These are phyloP conservation scores for Hibiscus trionum DNA, from an alignment of 345 rosid genomes.

Conservation along the genomic window DNA sequence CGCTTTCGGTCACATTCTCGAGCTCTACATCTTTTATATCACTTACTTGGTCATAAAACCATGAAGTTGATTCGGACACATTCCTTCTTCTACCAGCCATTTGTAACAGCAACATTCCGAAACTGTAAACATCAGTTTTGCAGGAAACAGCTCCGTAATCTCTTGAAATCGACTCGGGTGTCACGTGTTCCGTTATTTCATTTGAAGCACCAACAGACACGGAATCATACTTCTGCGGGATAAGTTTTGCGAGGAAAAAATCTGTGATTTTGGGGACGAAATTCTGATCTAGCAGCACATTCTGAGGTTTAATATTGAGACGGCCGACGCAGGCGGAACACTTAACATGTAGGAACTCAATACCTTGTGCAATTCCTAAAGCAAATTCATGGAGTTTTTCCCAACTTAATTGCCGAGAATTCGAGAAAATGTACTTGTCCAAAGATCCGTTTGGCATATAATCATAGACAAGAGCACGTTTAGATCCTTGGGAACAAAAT, in stretches of 20 bases:
- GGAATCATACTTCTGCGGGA: not conserved
- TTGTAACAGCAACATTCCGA: conserved; percentile 3
- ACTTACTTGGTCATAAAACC: not conserved
- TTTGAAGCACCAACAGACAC: no score
- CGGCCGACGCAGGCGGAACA: not conserved
- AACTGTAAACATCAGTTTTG: conserved; percentile 9
- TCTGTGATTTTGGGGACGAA: conserved; percentile 6
- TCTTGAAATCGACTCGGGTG: conserved; percentile 1
- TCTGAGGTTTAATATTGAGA: conserved; percentile 4
- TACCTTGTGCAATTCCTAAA: conserved; percentile 3
- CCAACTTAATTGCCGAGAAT: not conserved
- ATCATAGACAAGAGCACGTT: conserved; percentile 15
- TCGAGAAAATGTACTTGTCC: conserved; percentile 11
- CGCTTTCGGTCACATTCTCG: not conserved
- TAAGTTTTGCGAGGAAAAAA: not conserved
- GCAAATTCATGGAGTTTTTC: conserved; percentile 7
- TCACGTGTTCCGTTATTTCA: not conserved
- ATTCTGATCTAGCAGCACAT: conserved; percentile 4
- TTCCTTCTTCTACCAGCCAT: not conserved
- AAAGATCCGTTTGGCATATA: conserved; percentile 18
- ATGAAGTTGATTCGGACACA: not conserved
- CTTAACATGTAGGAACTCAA: not conserved
- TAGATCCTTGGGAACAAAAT: conserved; percentile 16
- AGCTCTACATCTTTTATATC: not conserved
- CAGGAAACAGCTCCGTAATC: not conserved